Percentiles rank a stretch among this genome's conserved stretches.
These are phyloP conservation scores for Zasmidium citrigriseum DNA, from an alignment of 2,329 filamentous ascomycete species.

Conservation along the genomic window DNA sequence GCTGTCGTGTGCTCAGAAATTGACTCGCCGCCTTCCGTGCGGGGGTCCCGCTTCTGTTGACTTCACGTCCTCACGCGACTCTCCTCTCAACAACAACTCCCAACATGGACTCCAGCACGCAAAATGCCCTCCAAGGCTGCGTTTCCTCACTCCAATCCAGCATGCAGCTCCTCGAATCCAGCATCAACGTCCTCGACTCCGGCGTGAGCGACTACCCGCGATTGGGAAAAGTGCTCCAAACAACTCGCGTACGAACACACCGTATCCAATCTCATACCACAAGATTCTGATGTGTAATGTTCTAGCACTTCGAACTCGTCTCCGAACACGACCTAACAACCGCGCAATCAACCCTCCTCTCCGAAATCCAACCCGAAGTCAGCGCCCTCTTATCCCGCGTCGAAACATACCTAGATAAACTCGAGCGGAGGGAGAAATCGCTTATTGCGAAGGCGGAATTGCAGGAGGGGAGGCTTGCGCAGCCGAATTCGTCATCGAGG, in stretches of 20 bases:
- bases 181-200: slow-evolving; percentile 62
- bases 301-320: slow-evolving; percentile 87
- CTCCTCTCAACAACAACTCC: background rate
- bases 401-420: slow-evolving; percentile 79
- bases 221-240: slow-evolving; percentile 63
- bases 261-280: background rate
- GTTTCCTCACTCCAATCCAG: slow-evolving; percentile 63
- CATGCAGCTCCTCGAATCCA: slow-evolving; percentile 62
- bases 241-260: slow-evolving; percentile 54
- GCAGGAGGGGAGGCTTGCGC: slow-evolving; percentile 69
- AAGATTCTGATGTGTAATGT: slow-evolving; percentile 1
- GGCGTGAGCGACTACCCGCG: slow-evolving; percentile 66
- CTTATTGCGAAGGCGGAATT: slow-evolving; percentile 81
- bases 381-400: slow-evolving; percentile 75
- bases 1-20: too few species aligned
- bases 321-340: slow-evolving; percentile 78
- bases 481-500: slow-evolving; percentile 19
- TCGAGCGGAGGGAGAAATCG: slow-evolving; percentile 78
- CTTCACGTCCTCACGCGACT: background rate
- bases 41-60: background rate
- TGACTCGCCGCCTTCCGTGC: too few species aligned
- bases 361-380: slow-evolving; percentile 88
- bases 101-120: slow-evolving; percentile 30
- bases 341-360: slow-evolving; percentile 80
- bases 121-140: slow-evolving; percentile 56